Conservation (phyloP, 805 yeast genomes). For the Sugiyamaella marilandica region DNA sequence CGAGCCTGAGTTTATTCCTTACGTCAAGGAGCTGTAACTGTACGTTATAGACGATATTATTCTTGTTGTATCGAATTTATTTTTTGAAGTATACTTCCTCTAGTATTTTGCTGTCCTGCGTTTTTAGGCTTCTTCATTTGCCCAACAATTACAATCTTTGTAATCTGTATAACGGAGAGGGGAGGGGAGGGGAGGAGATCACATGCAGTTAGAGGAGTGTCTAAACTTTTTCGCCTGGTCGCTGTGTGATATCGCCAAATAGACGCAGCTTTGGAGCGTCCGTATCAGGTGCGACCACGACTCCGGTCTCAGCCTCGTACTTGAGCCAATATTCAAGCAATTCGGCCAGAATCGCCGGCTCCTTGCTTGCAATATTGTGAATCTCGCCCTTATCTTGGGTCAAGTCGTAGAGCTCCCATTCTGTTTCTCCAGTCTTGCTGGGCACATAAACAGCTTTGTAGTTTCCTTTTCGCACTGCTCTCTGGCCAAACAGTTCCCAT, state of each 20-base stretch:
- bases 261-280: conserved; percentile 4
- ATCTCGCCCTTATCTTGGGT: conserved; percentile 49
- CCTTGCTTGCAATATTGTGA: conserved; percentile 37
- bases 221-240: not conserved
- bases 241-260: not conserved
- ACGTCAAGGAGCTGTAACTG: conserved; percentile 52
- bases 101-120: too few species aligned
- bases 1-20: conserved; percentile 95
- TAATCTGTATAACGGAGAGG: too few species aligned
- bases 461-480: conserved; percentile 48
- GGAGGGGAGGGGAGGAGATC: too few species aligned
- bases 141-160: too few species aligned
- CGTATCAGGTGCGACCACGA: conserved; percentile 11
- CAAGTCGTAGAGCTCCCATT: conserved; percentile 42
- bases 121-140: too few species aligned
- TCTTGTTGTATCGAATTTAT: not conserved
- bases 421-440: conserved; percentile 37
- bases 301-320: conserved; percentile 39
- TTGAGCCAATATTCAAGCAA: conserved; percentile 46
- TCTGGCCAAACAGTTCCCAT: conserved; percentile 57
- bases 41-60: not conserved
- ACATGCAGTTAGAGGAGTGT: too few species aligned
- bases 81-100: not conserved
- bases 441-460: conserved; percentile 49
- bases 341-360: conserved; percentile 39